Conservation (phyloP, 2,329 filamentous ascomycete genomes). For the Phaeosphaeriaceae sp. region DNA sequence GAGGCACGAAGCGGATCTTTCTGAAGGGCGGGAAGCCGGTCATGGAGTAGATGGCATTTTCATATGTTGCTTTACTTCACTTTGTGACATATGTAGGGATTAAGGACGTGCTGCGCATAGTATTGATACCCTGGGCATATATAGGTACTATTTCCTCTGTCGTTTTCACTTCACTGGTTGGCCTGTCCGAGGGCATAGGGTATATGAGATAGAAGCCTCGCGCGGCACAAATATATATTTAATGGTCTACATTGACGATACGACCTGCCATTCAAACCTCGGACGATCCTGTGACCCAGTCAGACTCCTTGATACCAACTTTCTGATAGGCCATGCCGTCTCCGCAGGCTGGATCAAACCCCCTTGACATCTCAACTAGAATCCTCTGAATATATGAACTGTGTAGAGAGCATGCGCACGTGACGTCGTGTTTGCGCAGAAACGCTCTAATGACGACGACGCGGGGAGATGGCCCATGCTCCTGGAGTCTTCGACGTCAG, state of each 20-base stretch:
- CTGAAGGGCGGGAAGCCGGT: slow-evolving; percentile 48
- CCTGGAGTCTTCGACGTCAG: slow-evolving; percentile 17
- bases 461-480: slow-evolving; percentile 16
- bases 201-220: background rate
- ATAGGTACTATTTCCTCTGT: background rate
- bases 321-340: no score
- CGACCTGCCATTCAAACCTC: no score
- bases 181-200: background rate
- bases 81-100: background rate
- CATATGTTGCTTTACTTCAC: background rate
- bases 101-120: background rate
- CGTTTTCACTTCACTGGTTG: background rate
- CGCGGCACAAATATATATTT: background rate
- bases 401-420: slow-evolving; percentile 2
- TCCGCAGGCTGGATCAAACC: no score
- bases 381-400: no score
- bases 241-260: background rate
- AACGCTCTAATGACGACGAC: slow-evolving; percentile 14
- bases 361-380: no score
- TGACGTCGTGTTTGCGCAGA: slow-evolving; percentile 8
- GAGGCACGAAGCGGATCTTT: slow-evolving; percentile 75
- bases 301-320: no score
- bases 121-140: background rate
- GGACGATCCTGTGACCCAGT: no score
- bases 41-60: background rate